A percentile compares a stretch with the other conserved stretches of the same genome.
Evolutionary conservation across 139 green algal species (phyloP).

Genomic region (Nannochloris sp.): DNA sequence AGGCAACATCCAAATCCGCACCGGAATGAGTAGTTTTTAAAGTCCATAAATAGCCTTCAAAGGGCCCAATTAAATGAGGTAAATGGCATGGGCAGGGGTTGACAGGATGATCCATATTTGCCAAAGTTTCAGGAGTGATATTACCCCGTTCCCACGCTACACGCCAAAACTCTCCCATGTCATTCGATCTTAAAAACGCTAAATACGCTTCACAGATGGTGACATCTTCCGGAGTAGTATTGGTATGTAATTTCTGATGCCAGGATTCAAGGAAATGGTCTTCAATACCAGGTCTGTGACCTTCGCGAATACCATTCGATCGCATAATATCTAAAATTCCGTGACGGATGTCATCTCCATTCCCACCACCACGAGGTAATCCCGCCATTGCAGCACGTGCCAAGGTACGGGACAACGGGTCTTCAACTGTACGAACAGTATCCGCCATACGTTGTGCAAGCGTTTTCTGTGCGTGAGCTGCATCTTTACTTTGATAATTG

Average conservation of each 20-base stretch:
- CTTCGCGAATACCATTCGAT: slow-evolving; percentile 78
- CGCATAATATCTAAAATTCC: slow-evolving; percentile 93
- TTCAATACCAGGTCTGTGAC: slow-evolving; percentile 76
- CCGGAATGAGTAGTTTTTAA: slow-evolving; percentile 75
- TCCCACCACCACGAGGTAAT: slow-evolving; percentile 77
- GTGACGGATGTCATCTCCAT: slow-evolving; percentile 32
- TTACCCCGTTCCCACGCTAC: slow-evolving; percentile 65
- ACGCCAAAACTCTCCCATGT: slow-evolving; percentile 52
- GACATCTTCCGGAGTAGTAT: slow-evolving; percentile 97
- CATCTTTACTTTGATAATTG: slow-evolving; percentile 87
- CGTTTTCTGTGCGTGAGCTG: slow-evolving; percentile 76
- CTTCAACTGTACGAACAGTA: slow-evolving; percentile 29
- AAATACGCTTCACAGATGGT: slow-evolving; percentile 97
- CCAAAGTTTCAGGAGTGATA: slow-evolving; percentile 65
- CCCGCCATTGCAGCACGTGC: slow-evolving; percentile 56
- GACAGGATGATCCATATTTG: slow-evolving; percentile 57
- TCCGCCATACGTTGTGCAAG: slow-evolving; percentile 59
- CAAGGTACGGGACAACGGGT: slow-evolving; percentile 50
- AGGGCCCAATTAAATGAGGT: slow-evolving; percentile 75
- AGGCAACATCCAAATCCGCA: slow-evolving; percentile 73
- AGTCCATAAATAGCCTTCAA: slow-evolving; percentile 84
- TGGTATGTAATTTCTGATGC: slow-evolving; percentile 99
- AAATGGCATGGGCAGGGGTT: slow-evolving; percentile 66
- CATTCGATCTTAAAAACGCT: slow-evolving; percentile 57
- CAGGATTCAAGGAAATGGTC: slow-evolving; percentile 86